These are phyloP conservation scores for Cyclotella cryptica DNA, from an alignment of 108 stramenopile species.

Conservation along the genomic window DNA sequence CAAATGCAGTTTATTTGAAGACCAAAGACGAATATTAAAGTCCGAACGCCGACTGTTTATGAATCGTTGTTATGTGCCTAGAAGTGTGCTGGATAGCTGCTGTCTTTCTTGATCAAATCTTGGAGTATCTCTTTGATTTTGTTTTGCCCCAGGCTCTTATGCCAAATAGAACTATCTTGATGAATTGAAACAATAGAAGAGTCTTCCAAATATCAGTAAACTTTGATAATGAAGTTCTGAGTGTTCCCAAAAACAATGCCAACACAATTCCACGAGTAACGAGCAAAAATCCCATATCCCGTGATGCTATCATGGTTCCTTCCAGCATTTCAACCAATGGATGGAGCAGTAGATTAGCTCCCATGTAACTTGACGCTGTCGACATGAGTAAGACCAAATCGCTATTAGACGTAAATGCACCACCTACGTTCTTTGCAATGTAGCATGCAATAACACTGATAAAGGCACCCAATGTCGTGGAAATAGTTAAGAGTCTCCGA, in stretches of 20 bases:
- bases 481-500: neutral
- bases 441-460: constrained; percentile 4
- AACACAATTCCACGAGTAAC: constrained; percentile 48
- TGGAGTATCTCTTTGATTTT: neutral
- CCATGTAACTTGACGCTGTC: constrained; percentile 36
- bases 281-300: constrained; percentile 61
- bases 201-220: constrained; percentile 68
- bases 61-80: too few relatives aligned
- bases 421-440: constrained; percentile 25
- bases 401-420: constrained; percentile 55
- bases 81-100: too few relatives aligned
- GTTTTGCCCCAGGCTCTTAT: constrained; percentile 28
- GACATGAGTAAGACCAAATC: constrained; percentile 50
- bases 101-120: too few relatives aligned
- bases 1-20: too few relatives aligned
- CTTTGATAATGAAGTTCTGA: constrained; percentile 34
- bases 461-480: neutral
- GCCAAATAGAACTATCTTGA: constrained; percentile 58
- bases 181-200: constrained; percentile 61
- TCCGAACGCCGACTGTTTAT: too few relatives aligned
- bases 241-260: constrained; percentile 44
- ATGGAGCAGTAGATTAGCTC: constrained; percentile 55
- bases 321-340: constrained; percentile 74
- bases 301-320: constrained; percentile 62
- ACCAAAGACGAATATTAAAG: too few relatives aligned